Percentiles rank a stretch among this genome's conserved stretches.
phyloP scores from a whole-genome alignment of 768 basidiomycete species.

The Kondoa subrosea region DNA sequence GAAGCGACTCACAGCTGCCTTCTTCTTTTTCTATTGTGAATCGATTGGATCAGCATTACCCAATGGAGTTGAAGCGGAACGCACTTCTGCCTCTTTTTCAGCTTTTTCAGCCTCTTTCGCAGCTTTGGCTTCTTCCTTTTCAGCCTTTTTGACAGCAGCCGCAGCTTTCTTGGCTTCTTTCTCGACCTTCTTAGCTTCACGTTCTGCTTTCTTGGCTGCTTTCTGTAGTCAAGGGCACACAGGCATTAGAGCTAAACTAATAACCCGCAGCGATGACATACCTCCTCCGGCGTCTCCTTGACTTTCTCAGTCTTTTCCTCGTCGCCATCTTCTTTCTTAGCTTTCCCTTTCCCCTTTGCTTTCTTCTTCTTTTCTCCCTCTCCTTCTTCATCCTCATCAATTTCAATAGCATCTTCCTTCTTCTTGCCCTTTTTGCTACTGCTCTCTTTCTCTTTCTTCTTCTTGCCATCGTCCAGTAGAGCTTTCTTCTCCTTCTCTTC shows the following conservation, averaged over 20 bases:
- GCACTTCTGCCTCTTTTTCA: conserved; percentile 13
- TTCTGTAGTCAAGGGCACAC: conserved; percentile 11
- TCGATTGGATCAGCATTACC: not conserved
- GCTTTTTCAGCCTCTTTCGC: conserved; percentile 31
- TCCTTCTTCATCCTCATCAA: not conserved
- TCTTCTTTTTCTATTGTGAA: conserved; percentile 41
- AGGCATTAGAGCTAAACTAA: not conserved
- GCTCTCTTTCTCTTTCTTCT: conserved; percentile 31
- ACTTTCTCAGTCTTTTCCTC: conserved; percentile 4
- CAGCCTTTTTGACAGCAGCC: conserved; percentile 29
- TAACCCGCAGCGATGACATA: not conserved
- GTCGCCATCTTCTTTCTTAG: not conserved
- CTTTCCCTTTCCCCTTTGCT: conserved; percentile 10
- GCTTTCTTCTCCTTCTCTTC: not conserved
- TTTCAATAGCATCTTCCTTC: conserved; percentile 3
- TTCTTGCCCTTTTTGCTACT: conserved; percentile 4
- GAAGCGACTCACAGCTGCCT: conserved; percentile 58
- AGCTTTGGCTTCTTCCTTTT: conserved; percentile 46
- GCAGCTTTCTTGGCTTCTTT: conserved; percentile 14
- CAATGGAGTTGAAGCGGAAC: not conserved
- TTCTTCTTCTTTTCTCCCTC: conserved; percentile 3
- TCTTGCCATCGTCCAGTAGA: conserved; percentile 29
- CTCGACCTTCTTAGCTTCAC: conserved; percentile 24
- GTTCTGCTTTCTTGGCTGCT: conserved; percentile 15
- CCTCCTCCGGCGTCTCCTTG: conserved; percentile 10